Percentiles rank a stretch among this genome's conserved stretches.
These are phyloP conservation scores for Penicillium sp. DNA, from an alignment of 2,329 filamentous ascomycete genomes.

Conservation along the genomic window DNA sequence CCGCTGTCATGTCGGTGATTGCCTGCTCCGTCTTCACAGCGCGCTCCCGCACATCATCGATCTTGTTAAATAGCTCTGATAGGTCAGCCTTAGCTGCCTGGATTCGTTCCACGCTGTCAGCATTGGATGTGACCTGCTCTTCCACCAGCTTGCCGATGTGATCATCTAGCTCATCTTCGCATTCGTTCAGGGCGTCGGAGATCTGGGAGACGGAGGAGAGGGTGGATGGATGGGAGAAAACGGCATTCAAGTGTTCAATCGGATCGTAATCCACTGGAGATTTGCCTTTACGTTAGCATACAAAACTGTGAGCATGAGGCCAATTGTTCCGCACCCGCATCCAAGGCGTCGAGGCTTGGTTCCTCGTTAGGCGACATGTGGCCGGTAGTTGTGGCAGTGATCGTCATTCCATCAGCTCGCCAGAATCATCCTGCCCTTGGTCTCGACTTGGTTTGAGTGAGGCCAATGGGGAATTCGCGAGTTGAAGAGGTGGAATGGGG, in stretches of 20 bases:
- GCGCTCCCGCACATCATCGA: conserved; percentile 84
- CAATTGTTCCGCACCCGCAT: conserved; percentile 40
- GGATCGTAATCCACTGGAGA: conserved; percentile 79
- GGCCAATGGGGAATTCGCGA: conserved; percentile 18
- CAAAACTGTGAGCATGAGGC: conserved; percentile 1
- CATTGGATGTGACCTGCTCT: conserved; percentile 76
- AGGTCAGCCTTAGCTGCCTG: conserved; percentile 87
- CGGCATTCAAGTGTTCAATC: conserved; percentile 83
- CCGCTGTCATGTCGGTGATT: conserved; percentile 97
- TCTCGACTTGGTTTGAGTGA: conserved; percentile 13
- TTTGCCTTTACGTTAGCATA: conserved; percentile 3
- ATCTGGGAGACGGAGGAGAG: conserved; percentile 72
- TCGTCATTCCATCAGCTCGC: conserved; percentile 37
- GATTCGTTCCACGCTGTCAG: conserved; percentile 85
- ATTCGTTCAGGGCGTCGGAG: conserved; percentile 66
- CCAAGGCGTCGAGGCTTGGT: conserved; percentile 40
- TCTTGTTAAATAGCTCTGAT: conserved; percentile 84
- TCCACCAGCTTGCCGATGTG: conserved; percentile 70
- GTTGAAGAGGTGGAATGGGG: conserved; percentile 8
- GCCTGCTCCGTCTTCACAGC: conserved; percentile 90
- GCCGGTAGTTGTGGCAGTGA: conserved; percentile 31
- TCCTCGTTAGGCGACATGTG: conserved; percentile 41
- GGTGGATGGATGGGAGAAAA: conserved; percentile 86
- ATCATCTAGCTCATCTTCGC: conserved; percentile 76
- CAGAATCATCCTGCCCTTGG: conserved; percentile 19